Percentiles rank a stretch among this genome's conserved stretches.
Evolutionary conservation across 1,284 basidiomycete genomes (phyloP).

Genomic region (Sparassis latifolia): DNA sequence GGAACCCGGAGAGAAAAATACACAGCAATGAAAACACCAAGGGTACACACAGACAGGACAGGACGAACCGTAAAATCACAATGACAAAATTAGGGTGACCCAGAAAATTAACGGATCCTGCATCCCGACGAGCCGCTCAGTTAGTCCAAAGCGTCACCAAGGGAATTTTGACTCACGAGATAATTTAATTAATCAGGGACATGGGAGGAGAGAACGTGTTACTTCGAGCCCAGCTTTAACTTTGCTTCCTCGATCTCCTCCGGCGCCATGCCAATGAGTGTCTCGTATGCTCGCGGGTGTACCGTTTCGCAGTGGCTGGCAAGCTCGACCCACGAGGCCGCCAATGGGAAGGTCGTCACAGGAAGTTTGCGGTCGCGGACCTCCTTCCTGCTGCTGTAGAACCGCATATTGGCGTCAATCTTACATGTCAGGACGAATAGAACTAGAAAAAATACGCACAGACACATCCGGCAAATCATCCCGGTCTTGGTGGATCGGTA

Average conservation of each 20-base stretch:
- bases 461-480: slow-evolving; percentile 17
- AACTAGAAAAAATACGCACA: slow-evolving; percentile 8
- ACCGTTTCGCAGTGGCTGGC: slow-evolving; percentile 13
- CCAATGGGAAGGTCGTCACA: slow-evolving; percentile 5
- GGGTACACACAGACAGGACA: no score
- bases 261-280: slow-evolving; percentile 10
- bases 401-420: background rate
- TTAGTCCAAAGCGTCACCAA: no score
- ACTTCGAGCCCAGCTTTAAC: background rate
- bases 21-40: no score
- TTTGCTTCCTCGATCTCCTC: slow-evolving; percentile 11
- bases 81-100: no score
- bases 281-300: slow-evolving; percentile 13
- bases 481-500: slow-evolving; percentile 10
- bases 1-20: no score
- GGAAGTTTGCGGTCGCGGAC: background rate
- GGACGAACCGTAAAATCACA: no score
- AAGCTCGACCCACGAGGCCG: slow-evolving; percentile 14
- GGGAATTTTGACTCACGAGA: no score
- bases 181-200: no score
- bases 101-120: no score
- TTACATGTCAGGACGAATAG: background rate
- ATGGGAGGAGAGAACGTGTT: no score
- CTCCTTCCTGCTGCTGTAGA: background rate
- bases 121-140: no score